Percentiles rank a stretch among this genome's conserved stretches.
Conservation (phyloP, 2,329 filamentous ascomycete genomes). For the Cercospora zeae-maydis region DNA sequence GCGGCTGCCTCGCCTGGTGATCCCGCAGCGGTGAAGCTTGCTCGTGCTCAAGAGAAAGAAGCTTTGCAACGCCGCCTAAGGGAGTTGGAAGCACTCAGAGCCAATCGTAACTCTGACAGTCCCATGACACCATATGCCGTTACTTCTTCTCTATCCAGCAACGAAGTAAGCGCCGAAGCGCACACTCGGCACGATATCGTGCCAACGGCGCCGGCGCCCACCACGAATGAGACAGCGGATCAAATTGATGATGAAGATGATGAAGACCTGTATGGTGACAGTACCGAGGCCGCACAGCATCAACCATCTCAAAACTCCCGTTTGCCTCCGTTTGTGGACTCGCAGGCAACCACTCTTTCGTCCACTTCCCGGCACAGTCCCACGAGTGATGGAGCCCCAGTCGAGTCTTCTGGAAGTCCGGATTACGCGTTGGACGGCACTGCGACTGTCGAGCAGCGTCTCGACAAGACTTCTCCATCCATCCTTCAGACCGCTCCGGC, state of each 20-base stretch:
- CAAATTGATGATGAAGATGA: constrained; percentile 18
- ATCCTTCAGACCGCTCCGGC: background rate
- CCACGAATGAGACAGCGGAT: background rate
- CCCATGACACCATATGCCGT: background rate
- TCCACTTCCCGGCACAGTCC: background rate
- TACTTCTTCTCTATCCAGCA: background rate
- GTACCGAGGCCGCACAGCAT: background rate
- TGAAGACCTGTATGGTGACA: constrained; percentile 16
- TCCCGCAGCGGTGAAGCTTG: background rate
- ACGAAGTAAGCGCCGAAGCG: background rate
- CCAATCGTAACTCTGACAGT: constrained; percentile 3
- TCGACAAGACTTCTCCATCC: background rate
- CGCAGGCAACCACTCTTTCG: constrained; percentile 4
- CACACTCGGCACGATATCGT: background rate
- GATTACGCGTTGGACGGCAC: constrained; percentile 7
- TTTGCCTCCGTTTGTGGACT: background rate
- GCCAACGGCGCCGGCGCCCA: background rate
- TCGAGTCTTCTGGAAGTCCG: constrained; percentile 7
- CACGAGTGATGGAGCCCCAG: background rate
- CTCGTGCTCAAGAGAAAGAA: constrained; percentile 16
- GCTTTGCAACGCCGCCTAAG: constrained; percentile 10
- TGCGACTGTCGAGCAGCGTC: background rate
- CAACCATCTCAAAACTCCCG: background rate
- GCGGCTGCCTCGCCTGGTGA: background rate
- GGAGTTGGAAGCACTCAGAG: constrained; percentile 13